Base-by-base conservation (phyloP, 306 rosid species). In the Trifolium dubium region DNA sequence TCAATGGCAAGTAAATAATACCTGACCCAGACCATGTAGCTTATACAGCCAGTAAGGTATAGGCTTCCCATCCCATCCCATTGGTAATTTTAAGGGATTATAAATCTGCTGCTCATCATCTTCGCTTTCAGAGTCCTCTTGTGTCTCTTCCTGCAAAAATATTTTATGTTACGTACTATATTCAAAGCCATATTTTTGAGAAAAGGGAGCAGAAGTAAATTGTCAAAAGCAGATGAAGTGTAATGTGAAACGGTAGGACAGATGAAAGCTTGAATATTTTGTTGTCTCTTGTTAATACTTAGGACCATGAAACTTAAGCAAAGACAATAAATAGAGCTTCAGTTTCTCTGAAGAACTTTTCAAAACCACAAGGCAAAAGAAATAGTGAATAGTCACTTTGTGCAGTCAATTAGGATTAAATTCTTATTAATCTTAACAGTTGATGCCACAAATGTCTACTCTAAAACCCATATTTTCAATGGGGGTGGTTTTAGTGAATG, bases 1-100 rank as follows among this genome's bases (percentile, higher is more conserved):
- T 53, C 18, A 64, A 68, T 49, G 64, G 49, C 11, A 72, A 67
- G 81, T 54, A 65, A 53, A 82, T 41, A 72, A 61, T 92, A 93
- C 98, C 98, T 94, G 98, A 72, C 98, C 97, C 69, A 94, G 95
- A 77, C 98, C 98, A 75, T 91, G 98, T 72, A 94, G 91, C 85
- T 94, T 94, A 84, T 94, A 94, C 65, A 94, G 88, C 98, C 98
- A 94, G 61, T 94, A 94, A 51, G 98, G 98, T 74, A 94, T 94
- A 49, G 98, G 98, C 79, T 94, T 94, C 69, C 98, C 98, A 81
- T 94, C 98, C 98, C 98, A 94, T 54, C 97, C 98, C 98, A 94
- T 94, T 34, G 98, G 98, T 86, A 94, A 81, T 80, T 94, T 94
- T 49, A 94, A 92, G 84, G 98, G 98, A 84, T 94, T 94, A 74